phyloP scores from a whole-genome alignment of 23 red algal genomes.

The Gracilariopsis chorda region DNA sequence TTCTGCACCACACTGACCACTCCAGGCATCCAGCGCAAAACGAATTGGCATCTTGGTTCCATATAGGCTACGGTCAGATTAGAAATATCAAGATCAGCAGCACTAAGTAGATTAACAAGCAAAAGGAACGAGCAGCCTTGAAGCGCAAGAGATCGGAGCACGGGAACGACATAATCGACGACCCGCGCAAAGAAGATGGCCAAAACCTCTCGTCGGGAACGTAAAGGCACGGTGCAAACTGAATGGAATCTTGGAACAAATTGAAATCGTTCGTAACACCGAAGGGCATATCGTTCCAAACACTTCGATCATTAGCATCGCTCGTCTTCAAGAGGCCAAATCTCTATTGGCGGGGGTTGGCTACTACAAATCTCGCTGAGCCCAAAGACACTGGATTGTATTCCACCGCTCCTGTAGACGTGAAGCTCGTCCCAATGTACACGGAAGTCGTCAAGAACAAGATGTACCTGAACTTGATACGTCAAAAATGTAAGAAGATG shows the following conservation, averaged over 20 bases:
- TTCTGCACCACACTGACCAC: too few relatives aligned
- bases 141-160: constrained; percentile 52
- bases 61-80: constrained; percentile 14
- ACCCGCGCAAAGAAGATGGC: constrained; percentile 1
- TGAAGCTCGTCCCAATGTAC: constrained; percentile 57
- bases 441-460: constrained; percentile 47
- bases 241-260: constrained; percentile 47
- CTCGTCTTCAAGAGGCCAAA: constrained; percentile 22
- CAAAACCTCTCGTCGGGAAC: constrained; percentile 32
- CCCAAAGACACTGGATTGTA: constrained; percentile 56
- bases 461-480: constrained; percentile 73
- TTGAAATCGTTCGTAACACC: constrained; percentile 51
- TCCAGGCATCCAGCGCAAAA: too few relatives aligned
- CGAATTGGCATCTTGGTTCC: too few relatives aligned
- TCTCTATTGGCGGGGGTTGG: background rate
- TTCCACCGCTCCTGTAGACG: constrained; percentile 56
- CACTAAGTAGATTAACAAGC: constrained; percentile 27
- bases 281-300: constrained; percentile 47
- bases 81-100: constrained; percentile 63
- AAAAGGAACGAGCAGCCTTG: constrained; percentile 16
- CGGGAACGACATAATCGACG: constrained; percentile 52
- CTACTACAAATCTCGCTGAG: constrained; percentile 21
- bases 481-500: constrained; percentile 26
- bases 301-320: constrained; percentile 18
- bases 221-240: constrained; percentile 43